Conservation (phyloP, 345 rosid species). For the Euphorbia tirucalli region DNA sequence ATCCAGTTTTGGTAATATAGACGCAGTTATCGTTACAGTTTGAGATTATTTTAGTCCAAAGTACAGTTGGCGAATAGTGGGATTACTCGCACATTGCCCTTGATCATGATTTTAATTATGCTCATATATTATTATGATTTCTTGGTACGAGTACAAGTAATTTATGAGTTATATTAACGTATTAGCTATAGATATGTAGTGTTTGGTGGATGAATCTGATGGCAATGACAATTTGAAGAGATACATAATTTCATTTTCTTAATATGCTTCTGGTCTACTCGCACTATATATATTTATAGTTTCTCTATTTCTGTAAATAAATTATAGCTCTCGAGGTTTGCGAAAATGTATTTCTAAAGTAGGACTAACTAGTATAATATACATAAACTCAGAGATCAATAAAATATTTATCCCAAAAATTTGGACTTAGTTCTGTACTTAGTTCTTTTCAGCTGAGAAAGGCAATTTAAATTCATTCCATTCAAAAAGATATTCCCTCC, state of each 20-base stretch:
- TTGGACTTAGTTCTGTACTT: too few relatives aligned
- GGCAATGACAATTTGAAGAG: neutral
- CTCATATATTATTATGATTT: neutral
- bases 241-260: too few relatives aligned
- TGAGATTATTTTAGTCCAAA: neutral
- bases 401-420: too few relatives aligned
- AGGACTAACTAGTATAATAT: too few relatives aligned
- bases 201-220: neutral
- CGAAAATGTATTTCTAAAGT: too few relatives aligned
- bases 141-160: neutral
- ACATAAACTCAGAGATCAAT: too few relatives aligned
- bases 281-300: too few relatives aligned
- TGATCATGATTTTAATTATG: neutral
- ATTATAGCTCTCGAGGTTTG: too few relatives aligned
- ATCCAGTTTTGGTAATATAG: constrained; percentile 7
- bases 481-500: too few relatives aligned
- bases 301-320: too few relatives aligned
- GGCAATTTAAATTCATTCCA: too few relatives aligned
- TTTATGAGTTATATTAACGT: neutral
- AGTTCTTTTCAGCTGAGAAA: too few relatives aligned
- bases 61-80: neutral
- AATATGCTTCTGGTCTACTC: neutral
- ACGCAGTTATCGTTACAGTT: neutral
- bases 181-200: neutral
- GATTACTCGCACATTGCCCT: neutral